Base-by-base conservation (phyloP, 139 green algal genomes). In the Chlamydomonas asymmetrica region DNA sequence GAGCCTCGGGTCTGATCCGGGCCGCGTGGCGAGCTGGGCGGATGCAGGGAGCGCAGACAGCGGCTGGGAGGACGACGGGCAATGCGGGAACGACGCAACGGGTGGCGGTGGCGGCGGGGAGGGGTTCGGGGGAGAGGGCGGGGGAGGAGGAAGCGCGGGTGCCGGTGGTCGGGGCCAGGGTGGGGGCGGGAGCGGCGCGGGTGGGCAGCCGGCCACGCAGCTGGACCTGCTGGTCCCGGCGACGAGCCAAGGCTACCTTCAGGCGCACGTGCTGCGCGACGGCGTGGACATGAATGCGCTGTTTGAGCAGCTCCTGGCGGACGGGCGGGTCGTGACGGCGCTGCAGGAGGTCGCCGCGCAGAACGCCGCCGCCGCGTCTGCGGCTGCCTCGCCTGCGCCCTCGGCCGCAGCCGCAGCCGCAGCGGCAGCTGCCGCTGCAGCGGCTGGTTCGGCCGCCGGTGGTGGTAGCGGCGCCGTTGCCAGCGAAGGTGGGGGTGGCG, bases 221-320 rank as follows among this genome's bases (percentile, higher is more conserved):
- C 49, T 80, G 3, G 74, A 80, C 41, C 18, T 80, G 56, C 32
- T 80, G 56, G 66, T 80, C 0, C 74, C 74, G 2, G 9, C 45
- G 3, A 20, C 29, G 34, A 74, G 41, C 2, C 65, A 75, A 5
- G 40, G 65, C 23, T 80, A 76, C 56, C 50, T 81, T 41, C 41
- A 54, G 43, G 59, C 66, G 29, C 52, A 81, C n/a, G 43, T 81
- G 45, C 8, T 76, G 66, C 13, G 9, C 60, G 49, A 49, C 5
- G 74, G 74, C 31, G 48, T 45, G 29, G 63, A 38, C 25, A 39
- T 80, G 50, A 66, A 80, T 49, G 38, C 69, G 50, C 38, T 80
- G 52, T 80, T 80, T 8, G 65, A 65, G 50, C 3, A 23, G 13
- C 5, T 80, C 20, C 40, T 80, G 59, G 63, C 49, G 3, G 74